A percentile compares a stretch with the other conserved stretches of the same genome.
Evolutionary conservation across 768 basidiomycete species (phyloP).

Genomic region (Suillus hirtellus): DNA sequence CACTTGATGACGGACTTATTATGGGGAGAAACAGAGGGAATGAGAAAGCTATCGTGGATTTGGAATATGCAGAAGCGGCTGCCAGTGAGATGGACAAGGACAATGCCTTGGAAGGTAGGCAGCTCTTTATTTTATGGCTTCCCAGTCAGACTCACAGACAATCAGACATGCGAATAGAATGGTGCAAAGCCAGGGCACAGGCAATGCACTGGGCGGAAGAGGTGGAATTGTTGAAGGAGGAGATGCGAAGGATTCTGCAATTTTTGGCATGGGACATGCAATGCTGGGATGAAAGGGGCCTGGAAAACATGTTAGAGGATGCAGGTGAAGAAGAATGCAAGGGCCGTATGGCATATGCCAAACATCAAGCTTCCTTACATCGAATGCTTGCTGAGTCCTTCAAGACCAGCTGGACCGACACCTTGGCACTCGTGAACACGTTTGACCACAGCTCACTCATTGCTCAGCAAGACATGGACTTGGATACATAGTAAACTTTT

Average conservation of each 20-base stretch:
- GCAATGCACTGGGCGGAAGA: not conserved
- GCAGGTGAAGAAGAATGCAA: not conserved
- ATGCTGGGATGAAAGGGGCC: not conserved
- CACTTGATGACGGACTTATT: constrained; percentile 3
- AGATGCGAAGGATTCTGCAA: not conserved
- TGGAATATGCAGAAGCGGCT: constrained; percentile 1
- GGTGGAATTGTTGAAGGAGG: not conserved
- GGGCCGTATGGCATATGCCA: not conserved
- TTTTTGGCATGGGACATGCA: not conserved
- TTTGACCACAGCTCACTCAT: not conserved
- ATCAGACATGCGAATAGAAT: not conserved
- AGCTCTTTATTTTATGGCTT: not conserved
- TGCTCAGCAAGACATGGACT: not conserved
- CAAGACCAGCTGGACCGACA: not conserved
- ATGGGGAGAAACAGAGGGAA: constrained; percentile 11
- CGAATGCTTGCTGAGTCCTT: not conserved
- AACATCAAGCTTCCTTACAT: not conserved
- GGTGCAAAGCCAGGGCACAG: not conserved
- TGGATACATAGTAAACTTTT: no score
- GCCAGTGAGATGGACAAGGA: not conserved
- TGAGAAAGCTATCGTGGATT: constrained; percentile 15
- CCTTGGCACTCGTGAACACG: not conserved
- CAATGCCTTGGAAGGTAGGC: not conserved
- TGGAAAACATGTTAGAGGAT: not conserved
- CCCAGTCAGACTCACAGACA: not conserved